Percentiles rank a stretch among this genome's conserved stretches.
phyloP scores from a whole-genome alignment of 75 land plant genomes.

The Isoetes taiwanensis region DNA sequence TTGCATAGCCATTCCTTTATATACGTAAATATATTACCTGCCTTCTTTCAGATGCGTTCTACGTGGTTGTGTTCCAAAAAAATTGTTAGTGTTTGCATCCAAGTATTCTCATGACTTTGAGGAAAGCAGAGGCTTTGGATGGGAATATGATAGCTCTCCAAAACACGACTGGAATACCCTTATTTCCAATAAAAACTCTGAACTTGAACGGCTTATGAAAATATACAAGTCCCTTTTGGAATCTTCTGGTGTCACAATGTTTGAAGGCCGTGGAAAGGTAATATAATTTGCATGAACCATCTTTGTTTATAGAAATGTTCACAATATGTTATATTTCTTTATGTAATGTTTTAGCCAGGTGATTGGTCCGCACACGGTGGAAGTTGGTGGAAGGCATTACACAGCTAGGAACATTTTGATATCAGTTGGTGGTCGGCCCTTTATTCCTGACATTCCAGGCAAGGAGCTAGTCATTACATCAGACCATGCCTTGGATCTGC shows the following conservation, averaged over 20 bases:
- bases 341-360: conserved; percentile 33
- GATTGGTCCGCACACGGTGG: conserved; percentile 80
- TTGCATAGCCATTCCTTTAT: background rate
- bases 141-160: conserved; percentile 79
- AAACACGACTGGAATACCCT: conserved; percentile 97
- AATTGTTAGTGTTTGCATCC: conserved; percentile 77
- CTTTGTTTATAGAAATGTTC: background rate
- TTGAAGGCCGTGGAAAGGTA: conserved; percentile 99
- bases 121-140: conserved; percentile 93
- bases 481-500: conserved; percentile 89
- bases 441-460: conserved; percentile 85
- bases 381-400: conserved; percentile 79
- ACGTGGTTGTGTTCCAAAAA: conserved; percentile 99
- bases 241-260: conserved; percentile 72
- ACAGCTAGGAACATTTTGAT: conserved; percentile 78
- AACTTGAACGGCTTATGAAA: conserved; percentile 75
- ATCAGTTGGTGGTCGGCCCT: conserved; percentile 87
- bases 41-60: conserved; percentile 66
- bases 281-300: background rate
- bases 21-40: background rate
- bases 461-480: conserved; percentile 87
- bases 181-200: conserved; percentile 91
- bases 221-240: conserved; percentile 77
- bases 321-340: background rate
- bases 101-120: conserved; percentile 91